Percentiles rank a stretch among this genome's conserved stretches.
These are phyloP conservation scores for Lepidium africanum DNA, from an alignment of 345 rosid species.

Conservation along the genomic window DNA sequence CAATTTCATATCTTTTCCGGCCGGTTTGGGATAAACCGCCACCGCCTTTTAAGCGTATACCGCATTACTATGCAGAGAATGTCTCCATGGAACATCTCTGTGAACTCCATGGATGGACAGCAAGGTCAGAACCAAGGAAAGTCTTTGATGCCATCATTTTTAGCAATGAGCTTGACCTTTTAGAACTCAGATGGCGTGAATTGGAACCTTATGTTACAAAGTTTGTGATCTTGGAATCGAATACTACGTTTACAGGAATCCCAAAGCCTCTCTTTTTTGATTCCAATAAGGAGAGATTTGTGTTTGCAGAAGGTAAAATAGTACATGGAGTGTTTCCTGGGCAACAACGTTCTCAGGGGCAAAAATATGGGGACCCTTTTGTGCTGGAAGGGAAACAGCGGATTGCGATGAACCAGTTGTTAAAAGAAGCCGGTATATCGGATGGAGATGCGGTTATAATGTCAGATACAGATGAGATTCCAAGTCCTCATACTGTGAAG, in stretches of 20 bases:
- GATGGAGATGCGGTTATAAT: constrained; percentile 66
- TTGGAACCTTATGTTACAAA: constrained; percentile 58
- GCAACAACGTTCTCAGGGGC: constrained; percentile 27
- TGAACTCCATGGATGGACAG: constrained; percentile 77
- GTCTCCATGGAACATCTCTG: constrained; percentile 79
- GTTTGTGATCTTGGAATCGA: constrained; percentile 73
- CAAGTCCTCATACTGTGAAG: constrained; percentile 72
- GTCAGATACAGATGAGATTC: constrained; percentile 85
- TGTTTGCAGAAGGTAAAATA: constrained; percentile 56
- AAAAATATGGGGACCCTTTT: constrained; percentile 49
- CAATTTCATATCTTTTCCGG: constrained; percentile 59
- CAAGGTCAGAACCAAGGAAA: constrained; percentile 49
- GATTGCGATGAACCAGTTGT: constrained; percentile 54
- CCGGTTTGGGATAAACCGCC: constrained; percentile 93
- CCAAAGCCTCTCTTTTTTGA: constrained; percentile 64
- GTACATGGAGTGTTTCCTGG: constrained; percentile 62
- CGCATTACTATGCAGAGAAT: constrained; percentile 92
- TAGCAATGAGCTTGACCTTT: constrained; percentile 82
- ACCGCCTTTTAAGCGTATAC: constrained; percentile 52
- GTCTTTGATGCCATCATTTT: constrained; percentile 74
- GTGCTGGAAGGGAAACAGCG: constrained; percentile 58
- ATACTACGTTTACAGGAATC: constrained; percentile 88
- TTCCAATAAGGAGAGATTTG: constrained; percentile 41
- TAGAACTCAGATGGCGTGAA: constrained; percentile 80
- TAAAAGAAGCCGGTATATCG: constrained; percentile 51